Evolutionary conservation across 2,329 filamentous ascomycete species (phyloP).

Genomic region (Cladosporium phlei): DNA sequence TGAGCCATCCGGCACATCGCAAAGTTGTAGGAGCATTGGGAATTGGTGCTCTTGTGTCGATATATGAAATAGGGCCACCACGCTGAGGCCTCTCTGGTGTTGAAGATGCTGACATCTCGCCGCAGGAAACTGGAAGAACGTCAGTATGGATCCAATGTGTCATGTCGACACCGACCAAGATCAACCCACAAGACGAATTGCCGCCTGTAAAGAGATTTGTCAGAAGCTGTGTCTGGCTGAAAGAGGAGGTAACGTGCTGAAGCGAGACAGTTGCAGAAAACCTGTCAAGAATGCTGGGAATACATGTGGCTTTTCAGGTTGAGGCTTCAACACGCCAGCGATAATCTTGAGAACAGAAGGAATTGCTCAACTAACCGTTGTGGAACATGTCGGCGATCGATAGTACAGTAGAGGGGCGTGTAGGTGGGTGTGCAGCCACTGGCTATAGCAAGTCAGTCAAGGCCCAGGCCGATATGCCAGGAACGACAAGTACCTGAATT

Average conservation of each 20-base stretch:
- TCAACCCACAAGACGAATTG: conserved; percentile 20
- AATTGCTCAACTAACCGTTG: conserved; percentile 27
- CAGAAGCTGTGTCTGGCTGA: conserved; percentile 1
- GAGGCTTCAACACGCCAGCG: not conserved
- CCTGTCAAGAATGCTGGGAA: conserved; percentile 11
- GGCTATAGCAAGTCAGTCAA: conserved; percentile 21
- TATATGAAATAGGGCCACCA: conserved; percentile 22
- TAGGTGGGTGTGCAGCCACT: conserved; percentile 25
- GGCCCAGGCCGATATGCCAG: conserved; percentile 28
- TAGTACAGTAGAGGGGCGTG: conserved; percentile 24
- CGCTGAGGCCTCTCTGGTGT: conserved; percentile 23
- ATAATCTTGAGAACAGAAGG: conserved; percentile 1
- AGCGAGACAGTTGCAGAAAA: not conserved
- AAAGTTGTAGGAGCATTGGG: conserved; percentile 15
- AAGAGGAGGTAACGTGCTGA: not conserved
- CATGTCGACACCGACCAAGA: conserved; percentile 10
- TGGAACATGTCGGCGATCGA: conserved; percentile 24
- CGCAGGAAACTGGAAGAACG: conserved; percentile 15
- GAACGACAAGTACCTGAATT: conserved; percentile 23
- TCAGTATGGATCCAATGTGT: conserved; percentile 9
- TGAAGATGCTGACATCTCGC: conserved; percentile 25
- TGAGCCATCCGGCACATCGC: conserved; percentile 21
- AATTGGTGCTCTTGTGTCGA: conserved; percentile 22
- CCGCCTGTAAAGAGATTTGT: conserved; percentile 13
- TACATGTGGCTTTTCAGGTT: conserved; percentile 28